Base-by-base conservation (phyloP, 495 filamentous ascomycete genomes). In the Halenospora varia region DNA sequence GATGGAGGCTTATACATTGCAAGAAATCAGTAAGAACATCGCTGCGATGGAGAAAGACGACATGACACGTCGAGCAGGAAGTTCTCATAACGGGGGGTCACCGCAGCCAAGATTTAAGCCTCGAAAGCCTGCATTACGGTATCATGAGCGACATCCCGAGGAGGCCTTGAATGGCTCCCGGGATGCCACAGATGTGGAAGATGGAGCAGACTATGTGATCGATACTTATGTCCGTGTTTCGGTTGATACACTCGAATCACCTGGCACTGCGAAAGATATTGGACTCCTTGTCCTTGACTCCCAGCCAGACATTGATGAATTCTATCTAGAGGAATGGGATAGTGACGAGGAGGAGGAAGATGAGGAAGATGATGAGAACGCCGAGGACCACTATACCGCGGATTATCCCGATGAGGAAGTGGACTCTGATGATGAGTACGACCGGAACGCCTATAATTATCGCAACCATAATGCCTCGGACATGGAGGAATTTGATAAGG, bases 381-480 rank as follows among this genome's bases (percentile, higher is more conserved):
- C 78, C 40, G 79, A 82, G 63, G 76, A 81, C 62, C 75, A 81
- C 57, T 79, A 80, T 52, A 65, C 75, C 0, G 72, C 75, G 9
- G 79, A 82, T 42, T 82, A 82, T 45, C 79, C 79, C 6, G 78
- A 82, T 35, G 78, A 82, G 19, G 79, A 82, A 46, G 73, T 82
- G 13, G 77, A 73, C 4, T 76, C 75, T 48, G 77, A 80, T 52
- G 79, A 82, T 59, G 77, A 82, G 54, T 76, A 69, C 48, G 73
- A 63, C 41, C 63, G 66, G 0, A 72, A 79, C 46, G 60, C 78
- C 3, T 81, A 79, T 53, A 59, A 64, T 4, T 82, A 71, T 56
- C 63, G 68, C 25, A 77, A 67, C n/a, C 50, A 61, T 13, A 78
- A 77, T 45, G 70, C 70, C 29, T 74, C 75, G 6, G 78, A 79